Evolutionary conservation across 768 basidiomycete genomes (phyloP), one percentile per base, ranked within the genome.

Genomic region (Boletus eberwhitei): DNA sequence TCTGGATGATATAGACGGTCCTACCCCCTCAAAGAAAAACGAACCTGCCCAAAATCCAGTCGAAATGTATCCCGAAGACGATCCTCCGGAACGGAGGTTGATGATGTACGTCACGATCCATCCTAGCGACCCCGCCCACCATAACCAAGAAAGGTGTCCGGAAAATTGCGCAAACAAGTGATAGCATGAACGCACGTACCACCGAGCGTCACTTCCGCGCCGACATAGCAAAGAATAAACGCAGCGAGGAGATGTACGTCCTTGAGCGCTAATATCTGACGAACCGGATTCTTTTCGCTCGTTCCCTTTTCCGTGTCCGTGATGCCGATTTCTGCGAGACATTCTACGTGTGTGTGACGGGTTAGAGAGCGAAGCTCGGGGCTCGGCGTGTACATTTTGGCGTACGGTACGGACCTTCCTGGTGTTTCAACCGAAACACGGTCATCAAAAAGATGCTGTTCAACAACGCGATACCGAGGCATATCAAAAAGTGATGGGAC

Each of bases 41-140:
- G 26, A 64, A 78, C 83, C 83, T 53, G 77, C 79, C 53, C 74
- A 79, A 55, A 79, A 78, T 3, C 80, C 81, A 4, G 79, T 73
- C 1, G 81, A 79, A 35, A 84, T 75, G 45, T 65, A 65, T 9
- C 78, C 76, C 41, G 76, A 74, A 2, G 72, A 54, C 17, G 45
- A n/a, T 1, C 41, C 29, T 1, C 41, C 47, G n/a, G 37, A 14
- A 9, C 53, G 47, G 16, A 37, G 4, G 22, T 35, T 13, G 22
- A 54, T 37, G 35, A 49, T n/a, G 26, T 54, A 54, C 19, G 46
- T 37, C 29, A 50, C 53, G 8, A 50, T 54, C 48, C 53, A 54
- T 13, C 53, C 53, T 53, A 32, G 13, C 32, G 29, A 53, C 3
- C 24, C 32, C 2, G 21, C 17, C 16, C 3, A 35, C 9, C 42